Evolutionary conservation across 768 basidiomycete genomes (phyloP).

Genomic region (Porphyrellus cyaneotinctus): DNA sequence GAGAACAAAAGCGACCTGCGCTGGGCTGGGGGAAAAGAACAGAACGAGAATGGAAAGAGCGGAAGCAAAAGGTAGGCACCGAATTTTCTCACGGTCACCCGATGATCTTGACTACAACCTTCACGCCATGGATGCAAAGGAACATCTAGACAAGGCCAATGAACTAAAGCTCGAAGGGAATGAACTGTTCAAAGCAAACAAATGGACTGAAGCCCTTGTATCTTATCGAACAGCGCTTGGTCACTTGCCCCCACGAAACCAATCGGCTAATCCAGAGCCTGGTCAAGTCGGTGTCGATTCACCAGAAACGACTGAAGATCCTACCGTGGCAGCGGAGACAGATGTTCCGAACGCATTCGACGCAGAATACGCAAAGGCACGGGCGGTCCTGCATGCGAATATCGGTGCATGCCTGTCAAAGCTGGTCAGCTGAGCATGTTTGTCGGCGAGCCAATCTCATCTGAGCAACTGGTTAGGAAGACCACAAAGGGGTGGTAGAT

Average conservation of each 20-base stretch:
- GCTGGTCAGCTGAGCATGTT: conserved; percentile 46
- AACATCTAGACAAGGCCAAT: conserved; percentile 47
- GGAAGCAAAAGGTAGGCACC: too few relatives aligned
- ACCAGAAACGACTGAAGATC: conserved; percentile 12
- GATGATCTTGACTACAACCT: background rate
- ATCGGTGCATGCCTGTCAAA: conserved; percentile 83
- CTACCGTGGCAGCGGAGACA: conserved; percentile 2
- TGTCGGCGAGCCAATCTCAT: background rate
- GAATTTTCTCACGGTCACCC: background rate
- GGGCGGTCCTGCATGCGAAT: conserved; percentile 81
- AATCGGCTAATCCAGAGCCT: conserved; percentile 15
- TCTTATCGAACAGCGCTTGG: conserved; percentile 69
- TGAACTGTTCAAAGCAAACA: conserved; percentile 56
- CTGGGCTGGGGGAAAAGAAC: conserved; percentile 23
- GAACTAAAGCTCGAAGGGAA: conserved; percentile 76
- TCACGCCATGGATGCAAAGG: conserved; percentile 30
- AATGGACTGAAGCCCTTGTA: conserved; percentile 68
- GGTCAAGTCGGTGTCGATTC: conserved; percentile 18
- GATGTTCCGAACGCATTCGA: conserved; percentile 36
- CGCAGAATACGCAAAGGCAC: conserved; percentile 48
- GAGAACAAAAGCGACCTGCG: conserved; percentile 49
- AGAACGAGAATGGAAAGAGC: background rate
- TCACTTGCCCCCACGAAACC: conserved; percentile 51
- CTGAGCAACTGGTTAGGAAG: conserved; percentile 43
- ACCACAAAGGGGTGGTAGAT: conserved; percentile 74